Conservation (phyloP, 2,329 filamentous ascomycete species). For the Hypoxylon sp. region DNA sequence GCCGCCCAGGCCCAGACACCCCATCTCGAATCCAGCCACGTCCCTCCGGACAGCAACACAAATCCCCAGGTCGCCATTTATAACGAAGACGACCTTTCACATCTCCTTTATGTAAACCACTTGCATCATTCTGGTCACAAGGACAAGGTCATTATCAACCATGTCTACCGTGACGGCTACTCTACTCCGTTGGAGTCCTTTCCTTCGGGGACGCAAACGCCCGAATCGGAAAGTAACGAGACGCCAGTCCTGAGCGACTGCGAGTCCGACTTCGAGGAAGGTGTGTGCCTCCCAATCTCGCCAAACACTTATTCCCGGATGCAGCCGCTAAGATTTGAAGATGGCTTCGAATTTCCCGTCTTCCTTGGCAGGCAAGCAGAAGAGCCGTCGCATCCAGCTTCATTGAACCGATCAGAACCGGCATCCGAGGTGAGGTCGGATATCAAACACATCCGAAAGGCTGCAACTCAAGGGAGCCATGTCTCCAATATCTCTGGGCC, state of each 20-base stretch:
- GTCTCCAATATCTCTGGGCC: constrained; percentile 42
- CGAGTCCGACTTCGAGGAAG: constrained; percentile 46
- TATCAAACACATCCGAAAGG: constrained; percentile 22
- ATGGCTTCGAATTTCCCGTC: constrained; percentile 48
- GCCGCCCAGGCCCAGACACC: constrained; percentile 23
- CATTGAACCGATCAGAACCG: neutral
- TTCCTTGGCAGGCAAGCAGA: constrained; percentile 50
- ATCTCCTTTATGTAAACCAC: constrained; percentile 47
- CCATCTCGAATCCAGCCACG: constrained; percentile 24
- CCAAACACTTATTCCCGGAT: constrained; percentile 26
- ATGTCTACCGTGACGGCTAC: constrained; percentile 38
- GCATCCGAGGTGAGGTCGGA: neutral
- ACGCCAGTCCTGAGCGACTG: constrained; percentile 48
- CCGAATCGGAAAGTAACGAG: constrained; percentile 36
- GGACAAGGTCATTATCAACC: constrained; percentile 46
- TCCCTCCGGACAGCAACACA: constrained; percentile 12
- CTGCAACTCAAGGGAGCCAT: constrained; percentile 26
- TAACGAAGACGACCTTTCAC: constrained; percentile 52
- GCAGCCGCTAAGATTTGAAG: constrained; percentile 43
- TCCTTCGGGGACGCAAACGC: constrained; percentile 32
- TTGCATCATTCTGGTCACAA: constrained; percentile 43
- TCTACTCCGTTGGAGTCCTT: constrained; percentile 37
- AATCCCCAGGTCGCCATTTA: constrained; percentile 46
- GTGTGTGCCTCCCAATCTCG: constrained; percentile 35
- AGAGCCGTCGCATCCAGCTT: constrained; percentile 18